A percentile compares a stretch with the other conserved stretches of the same genome.
Evolutionary conservation across 495 filamentous ascomycete species (phyloP).

Genomic region (Evernia prunastri): DNA sequence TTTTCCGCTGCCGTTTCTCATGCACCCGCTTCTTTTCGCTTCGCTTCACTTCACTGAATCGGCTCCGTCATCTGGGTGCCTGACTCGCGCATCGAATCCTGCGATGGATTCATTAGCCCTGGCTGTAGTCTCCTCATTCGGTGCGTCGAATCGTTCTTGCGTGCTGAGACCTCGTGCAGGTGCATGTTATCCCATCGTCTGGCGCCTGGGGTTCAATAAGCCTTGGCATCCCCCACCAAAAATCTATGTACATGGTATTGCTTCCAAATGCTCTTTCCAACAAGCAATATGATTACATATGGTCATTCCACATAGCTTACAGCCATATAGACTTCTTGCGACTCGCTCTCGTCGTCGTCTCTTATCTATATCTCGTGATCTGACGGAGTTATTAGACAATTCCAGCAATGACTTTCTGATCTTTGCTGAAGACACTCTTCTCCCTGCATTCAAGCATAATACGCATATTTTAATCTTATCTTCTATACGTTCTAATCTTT

Average conservation of each 20-base stretch:
- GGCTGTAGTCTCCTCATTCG: no score
- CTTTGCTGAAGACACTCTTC: background rate
- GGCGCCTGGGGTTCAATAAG: background rate
- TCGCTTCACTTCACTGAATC: no score
- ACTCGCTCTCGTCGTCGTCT: background rate
- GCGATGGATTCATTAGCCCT: no score
- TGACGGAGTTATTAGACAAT: background rate
- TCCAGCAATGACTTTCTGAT: background rate
- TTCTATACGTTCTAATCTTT: background rate
- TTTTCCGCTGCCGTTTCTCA: no score
- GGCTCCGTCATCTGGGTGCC: no score
- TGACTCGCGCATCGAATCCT: no score
- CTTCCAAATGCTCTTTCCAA: no score
- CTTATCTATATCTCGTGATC: background rate
- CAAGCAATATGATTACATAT: background rate
- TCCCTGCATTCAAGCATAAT: background rate
- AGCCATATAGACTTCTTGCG: background rate
- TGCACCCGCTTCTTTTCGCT: no score
- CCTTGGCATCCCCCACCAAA: no score
- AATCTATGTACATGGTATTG: no score
- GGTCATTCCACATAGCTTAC: background rate
- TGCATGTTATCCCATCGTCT: background rate
- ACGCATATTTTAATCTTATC: background rate
- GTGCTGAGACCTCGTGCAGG: no score
- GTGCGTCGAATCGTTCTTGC: no score